Conservation (phyloP, 192 early-diverging fungal species). For the Thamnidium elegans region DNA sequence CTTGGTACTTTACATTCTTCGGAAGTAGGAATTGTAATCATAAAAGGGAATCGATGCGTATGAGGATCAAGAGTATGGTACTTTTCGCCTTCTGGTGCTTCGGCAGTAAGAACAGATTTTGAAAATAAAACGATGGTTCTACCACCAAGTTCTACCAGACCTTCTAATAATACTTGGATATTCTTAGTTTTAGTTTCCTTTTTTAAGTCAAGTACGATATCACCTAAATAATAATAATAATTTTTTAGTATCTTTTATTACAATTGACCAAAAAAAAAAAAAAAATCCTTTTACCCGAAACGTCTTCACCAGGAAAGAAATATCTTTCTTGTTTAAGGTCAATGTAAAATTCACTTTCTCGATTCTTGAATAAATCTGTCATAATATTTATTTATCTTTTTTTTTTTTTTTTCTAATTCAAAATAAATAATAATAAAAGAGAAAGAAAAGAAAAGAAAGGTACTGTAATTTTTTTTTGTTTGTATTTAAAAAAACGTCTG, state of each 20-base stretch:
- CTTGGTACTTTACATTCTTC: not conserved
- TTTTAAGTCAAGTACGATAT: not conserved
- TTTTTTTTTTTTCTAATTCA: not conserved
- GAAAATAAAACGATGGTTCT: not conserved
- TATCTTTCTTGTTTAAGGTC: constrained; percentile 1
- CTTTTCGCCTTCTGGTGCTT: constrained; percentile 1
- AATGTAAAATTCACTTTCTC: constrained; percentile 12
- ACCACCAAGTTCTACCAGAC: not conserved
- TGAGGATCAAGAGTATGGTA: not conserved
- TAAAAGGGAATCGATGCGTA: constrained; percentile 9
- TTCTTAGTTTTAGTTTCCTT: not conserved
- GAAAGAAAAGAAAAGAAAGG: not conserved
- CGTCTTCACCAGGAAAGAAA: constrained; percentile 3
- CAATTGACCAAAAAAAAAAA: not conserved
- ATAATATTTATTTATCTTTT: not conserved
- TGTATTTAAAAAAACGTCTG: no score
- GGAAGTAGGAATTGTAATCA: constrained; percentile 3
- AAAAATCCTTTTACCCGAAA: constrained; percentile 2
- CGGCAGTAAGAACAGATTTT: constrained; percentile 1
- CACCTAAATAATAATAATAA: not conserved
- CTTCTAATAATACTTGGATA: not conserved
- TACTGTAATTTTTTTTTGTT: not conserved
- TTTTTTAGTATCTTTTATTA: not conserved
- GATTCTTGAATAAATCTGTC: not conserved
- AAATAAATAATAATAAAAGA: not conserved